These are phyloP conservation scores for Spinacia oleracea DNA, from an alignment of 179 eudicot genomes.

Conservation along the genomic window DNA sequence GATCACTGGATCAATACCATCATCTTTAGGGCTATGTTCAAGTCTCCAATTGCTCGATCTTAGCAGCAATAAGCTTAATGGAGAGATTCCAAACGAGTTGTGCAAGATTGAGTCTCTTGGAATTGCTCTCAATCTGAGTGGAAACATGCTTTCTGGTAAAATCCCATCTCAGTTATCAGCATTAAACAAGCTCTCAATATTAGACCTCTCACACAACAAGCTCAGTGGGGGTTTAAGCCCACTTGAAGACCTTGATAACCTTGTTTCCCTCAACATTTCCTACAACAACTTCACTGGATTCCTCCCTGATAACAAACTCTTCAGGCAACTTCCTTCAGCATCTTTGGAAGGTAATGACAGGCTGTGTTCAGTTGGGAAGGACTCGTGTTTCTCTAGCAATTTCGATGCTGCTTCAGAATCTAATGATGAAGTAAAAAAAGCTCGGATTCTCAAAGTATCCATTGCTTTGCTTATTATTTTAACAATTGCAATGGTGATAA, in stretches of 20 bases:
- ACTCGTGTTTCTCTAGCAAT: constrained; percentile 32
- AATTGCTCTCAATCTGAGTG: constrained; percentile 40
- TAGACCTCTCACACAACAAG: constrained; percentile 43
- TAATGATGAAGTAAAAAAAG: constrained; percentile 19
- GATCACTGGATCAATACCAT: constrained; percentile 51
- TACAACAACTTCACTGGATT: constrained; percentile 55
- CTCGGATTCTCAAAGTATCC: constrained; percentile 36
- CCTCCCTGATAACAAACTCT: constrained; percentile 53
- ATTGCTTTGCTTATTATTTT: constrained; percentile 34
- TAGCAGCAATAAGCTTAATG: constrained; percentile 44
- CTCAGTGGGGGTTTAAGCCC: constrained; percentile 33
- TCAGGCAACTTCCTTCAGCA: constrained; percentile 41
- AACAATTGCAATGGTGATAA: constrained; percentile 41
- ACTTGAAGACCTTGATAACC: constrained; percentile 42
- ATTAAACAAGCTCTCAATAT: constrained; percentile 34
- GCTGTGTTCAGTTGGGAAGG: constrained; percentile 36
- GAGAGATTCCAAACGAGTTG: constrained; percentile 46
- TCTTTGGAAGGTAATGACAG: constrained; percentile 42
- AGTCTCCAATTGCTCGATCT: constrained; percentile 58
- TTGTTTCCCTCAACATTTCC: constrained; percentile 56
- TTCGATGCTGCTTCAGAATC: constrained; percentile 3
- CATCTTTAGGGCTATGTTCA: constrained; percentile 46
- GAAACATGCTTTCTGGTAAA: constrained; percentile 34
- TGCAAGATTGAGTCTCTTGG: constrained; percentile 39
- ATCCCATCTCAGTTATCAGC: constrained; percentile 38